phyloP scores from a whole-genome alignment of 495 filamentous ascomycete genomes.

The Terfezia boudieri region DNA sequence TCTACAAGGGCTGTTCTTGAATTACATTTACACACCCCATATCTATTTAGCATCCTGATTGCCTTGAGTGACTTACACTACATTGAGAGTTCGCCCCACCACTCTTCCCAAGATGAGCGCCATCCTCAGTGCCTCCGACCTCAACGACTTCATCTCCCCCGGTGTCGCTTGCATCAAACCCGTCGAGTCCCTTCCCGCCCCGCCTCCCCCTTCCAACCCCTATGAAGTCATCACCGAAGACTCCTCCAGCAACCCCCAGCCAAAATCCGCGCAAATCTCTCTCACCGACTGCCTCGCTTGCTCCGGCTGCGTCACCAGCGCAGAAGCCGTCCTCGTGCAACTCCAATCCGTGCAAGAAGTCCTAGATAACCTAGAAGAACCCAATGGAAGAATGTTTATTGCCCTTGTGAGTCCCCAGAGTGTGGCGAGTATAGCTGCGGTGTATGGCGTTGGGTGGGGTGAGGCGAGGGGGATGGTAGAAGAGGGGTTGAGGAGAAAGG shows the following conservation, averaged over 20 bases:
- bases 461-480: slow-evolving; percentile 63
- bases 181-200: slow-evolving; percentile 58
- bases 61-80: no score
- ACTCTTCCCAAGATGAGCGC: slow-evolving; percentile 44
- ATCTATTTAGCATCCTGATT: no score
- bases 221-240: slow-evolving; percentile 89
- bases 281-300: slow-evolving; percentile 94
- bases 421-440: slow-evolving; percentile 65
- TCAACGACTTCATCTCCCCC: slow-evolving; percentile 97
- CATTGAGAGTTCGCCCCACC: no score
- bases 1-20: no score
- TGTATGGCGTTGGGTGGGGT: slow-evolving; percentile 44
- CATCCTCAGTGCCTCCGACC: slow-evolving; percentile 83
- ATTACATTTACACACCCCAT: no score
- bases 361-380: slow-evolving; percentile 50
- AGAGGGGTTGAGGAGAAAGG: slow-evolving; percentile 51
- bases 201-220: slow-evolving; percentile 29
- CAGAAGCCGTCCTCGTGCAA: slow-evolving; percentile 81
- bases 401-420: slow-evolving; percentile 83
- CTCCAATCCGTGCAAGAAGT: slow-evolving; percentile 86
- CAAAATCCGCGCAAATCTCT: slow-evolving; percentile 57
- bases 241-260: slow-evolving; percentile 21
- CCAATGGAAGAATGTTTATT: slow-evolving; percentile 47
- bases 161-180: slow-evolving; percentile 97
- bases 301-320: slow-evolving; percentile 91